phyloP scores from a whole-genome alignment of 2,329 filamentous ascomycete species.

The Triangularia setosa region DNA sequence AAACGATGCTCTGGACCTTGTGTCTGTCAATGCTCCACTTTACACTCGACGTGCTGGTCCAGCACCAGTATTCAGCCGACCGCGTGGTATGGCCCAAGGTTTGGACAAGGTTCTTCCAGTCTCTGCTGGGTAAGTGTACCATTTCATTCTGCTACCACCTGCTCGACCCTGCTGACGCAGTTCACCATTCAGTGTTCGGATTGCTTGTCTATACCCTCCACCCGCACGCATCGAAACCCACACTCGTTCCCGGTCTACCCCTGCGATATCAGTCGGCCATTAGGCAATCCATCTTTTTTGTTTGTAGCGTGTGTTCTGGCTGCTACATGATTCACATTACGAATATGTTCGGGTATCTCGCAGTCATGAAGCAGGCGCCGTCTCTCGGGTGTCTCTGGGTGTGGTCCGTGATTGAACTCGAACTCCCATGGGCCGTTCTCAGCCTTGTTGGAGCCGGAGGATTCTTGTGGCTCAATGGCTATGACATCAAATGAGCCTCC shows the following conservation, averaged over 20 bases:
- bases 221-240: slow-evolving; percentile 46
- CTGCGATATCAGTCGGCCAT: slow-evolving; percentile 42
- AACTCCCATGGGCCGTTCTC: slow-evolving; percentile 60
- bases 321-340: slow-evolving; percentile 79
- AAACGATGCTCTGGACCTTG: slow-evolving; percentile 55
- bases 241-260: slow-evolving; percentile 49
- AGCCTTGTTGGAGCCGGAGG: slow-evolving; percentile 45
- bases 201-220: slow-evolving; percentile 56
- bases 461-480: slow-evolving; percentile 49
- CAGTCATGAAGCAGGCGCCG: slow-evolving; percentile 89
- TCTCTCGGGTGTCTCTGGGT: slow-evolving; percentile 87
- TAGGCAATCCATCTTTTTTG: slow-evolving; percentile 61
- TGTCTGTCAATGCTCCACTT: slow-evolving; percentile 70
- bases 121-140: slow-evolving; percentile 47
- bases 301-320: slow-evolving; percentile 57
- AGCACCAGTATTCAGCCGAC: slow-evolving; percentile 70
- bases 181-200: slow-evolving; percentile 44
- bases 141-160: background rate
- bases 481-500: slow-evolving; percentile 38
- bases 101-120: slow-evolving; percentile 46
- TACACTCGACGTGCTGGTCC: slow-evolving; percentile 73
- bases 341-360: slow-evolving; percentile 76
- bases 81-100: slow-evolving; percentile 56
- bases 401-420: slow-evolving; percentile 86
- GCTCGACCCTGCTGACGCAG: slow-evolving; percentile 1